phyloP scores from a whole-genome alignment of 441 rosid species.

The Mallotus repandus region DNA sequence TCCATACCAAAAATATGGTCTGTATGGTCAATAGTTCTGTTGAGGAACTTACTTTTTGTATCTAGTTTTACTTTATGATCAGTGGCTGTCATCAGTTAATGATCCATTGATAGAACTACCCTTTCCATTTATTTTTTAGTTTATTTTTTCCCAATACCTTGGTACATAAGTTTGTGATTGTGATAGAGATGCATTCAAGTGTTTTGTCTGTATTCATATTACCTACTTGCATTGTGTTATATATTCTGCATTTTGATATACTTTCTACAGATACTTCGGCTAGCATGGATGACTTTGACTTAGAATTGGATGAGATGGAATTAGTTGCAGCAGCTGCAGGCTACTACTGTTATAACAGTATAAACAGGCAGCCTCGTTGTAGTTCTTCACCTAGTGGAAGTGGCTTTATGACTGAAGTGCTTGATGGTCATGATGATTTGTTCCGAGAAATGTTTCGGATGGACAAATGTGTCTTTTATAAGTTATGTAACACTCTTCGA shows the following conservation, averaged over 20 bases:
- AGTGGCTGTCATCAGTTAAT: conserved; percentile 19
- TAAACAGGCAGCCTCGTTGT: conserved; percentile 43
- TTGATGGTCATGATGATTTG: conserved; percentile 51
- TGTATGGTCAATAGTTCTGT: conserved; percentile 13
- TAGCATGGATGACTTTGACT: conserved; percentile 52
- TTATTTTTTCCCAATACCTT: background rate
- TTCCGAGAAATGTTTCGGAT: conserved; percentile 72
- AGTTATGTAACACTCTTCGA: conserved; percentile 51
- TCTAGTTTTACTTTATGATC: conserved; percentile 28
- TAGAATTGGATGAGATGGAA: conserved; percentile 84
- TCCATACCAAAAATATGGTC: conserved; percentile 13
- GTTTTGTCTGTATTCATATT: conserved; percentile 6
- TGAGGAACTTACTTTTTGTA: conserved; percentile 29
- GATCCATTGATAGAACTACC: conserved; percentile 24
- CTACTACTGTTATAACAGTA: conserved; percentile 53
- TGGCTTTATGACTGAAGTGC: conserved; percentile 55
- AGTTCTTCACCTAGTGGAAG: conserved; percentile 38
- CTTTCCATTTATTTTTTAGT: conserved; percentile 4
- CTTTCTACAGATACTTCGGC: conserved; percentile 49
- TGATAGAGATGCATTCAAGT: conserved; percentile 19
- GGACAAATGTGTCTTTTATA: conserved; percentile 77
- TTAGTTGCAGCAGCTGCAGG: conserved; percentile 82
- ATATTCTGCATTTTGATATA: conserved; percentile 33
- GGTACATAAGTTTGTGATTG: background rate
- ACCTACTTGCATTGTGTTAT: conserved; percentile 24